phyloP scores from a whole-genome alignment of 768 basidiomycete genomes.

The Leccinum sublutescens region DNA sequence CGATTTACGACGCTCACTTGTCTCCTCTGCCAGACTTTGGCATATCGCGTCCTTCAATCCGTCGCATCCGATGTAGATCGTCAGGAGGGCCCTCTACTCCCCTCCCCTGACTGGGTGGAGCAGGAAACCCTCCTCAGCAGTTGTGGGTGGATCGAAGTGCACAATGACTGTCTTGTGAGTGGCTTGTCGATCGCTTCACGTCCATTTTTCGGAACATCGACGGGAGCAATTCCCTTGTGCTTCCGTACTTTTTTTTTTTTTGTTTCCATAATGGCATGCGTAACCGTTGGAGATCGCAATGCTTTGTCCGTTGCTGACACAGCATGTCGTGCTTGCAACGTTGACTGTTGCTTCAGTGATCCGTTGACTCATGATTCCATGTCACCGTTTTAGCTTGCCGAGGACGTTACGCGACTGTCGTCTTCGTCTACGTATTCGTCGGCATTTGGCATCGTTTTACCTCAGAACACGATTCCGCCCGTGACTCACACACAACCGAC shows the following conservation, averaged over 20 bases:
- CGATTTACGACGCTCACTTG: conserved; percentile 69
- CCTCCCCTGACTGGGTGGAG: conserved; percentile 76
- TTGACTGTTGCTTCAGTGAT: neutral
- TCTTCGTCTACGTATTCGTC: conserved; percentile 45
- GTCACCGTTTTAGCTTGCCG: conserved; percentile 25
- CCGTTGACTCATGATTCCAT: conserved; percentile 16
- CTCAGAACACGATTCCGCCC: conserved; percentile 19
- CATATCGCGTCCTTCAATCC: conserved; percentile 68
- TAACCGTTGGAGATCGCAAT: neutral
- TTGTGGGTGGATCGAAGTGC: conserved; percentile 73
- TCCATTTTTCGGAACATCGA: neutral
- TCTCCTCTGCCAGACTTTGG: conserved; percentile 59
- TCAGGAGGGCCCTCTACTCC: conserved; percentile 63
- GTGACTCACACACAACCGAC: conserved; percentile 28
- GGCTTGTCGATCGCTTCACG: neutral
- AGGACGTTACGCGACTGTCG: conserved; percentile 23
- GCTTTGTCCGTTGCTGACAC: conserved; percentile 7
- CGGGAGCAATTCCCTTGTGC: conserved; percentile 4
- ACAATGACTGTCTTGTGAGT: conserved; percentile 67
- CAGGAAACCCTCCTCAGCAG: conserved; percentile 64
- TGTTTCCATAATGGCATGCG: neutral
- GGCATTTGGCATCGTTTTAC: conserved; percentile 47
- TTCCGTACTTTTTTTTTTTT: neutral
- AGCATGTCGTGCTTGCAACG: conserved; percentile 7
- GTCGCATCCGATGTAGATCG: conserved; percentile 56